phyloP scores from a whole-genome alignment of 495 filamentous ascomycete genomes.

The Clavariopsis aquatica region DNA sequence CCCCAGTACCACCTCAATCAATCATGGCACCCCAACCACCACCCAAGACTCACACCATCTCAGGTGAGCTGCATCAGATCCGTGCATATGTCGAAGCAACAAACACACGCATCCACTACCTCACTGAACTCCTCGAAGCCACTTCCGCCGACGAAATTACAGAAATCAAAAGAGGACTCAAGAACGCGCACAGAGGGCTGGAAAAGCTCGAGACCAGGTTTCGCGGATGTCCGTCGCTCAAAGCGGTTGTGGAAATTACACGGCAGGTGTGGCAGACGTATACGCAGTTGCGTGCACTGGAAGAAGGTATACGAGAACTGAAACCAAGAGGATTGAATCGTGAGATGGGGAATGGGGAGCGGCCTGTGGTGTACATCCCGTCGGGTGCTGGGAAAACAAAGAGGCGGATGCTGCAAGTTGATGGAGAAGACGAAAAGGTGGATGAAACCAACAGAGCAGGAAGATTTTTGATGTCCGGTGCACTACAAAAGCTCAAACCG shows the following conservation, averaged over 20 bases:
- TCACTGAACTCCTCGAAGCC: not conserved
- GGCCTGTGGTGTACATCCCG: not conserved
- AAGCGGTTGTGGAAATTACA: not conserved
- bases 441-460: not conserved
- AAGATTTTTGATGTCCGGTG: not conserved
- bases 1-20: not conserved
- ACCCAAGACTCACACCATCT: conserved; percentile 10
- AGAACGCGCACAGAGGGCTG: not conserved
- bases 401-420: not conserved
- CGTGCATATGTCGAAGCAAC: conserved; percentile 7
- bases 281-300: not conserved
- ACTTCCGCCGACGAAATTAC: not conserved
- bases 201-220: not conserved
- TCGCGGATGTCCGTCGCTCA: not conserved
- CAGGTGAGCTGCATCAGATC: conserved; percentile 20
- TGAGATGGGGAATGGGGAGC: not conserved
- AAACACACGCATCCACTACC: conserved; percentile 8
- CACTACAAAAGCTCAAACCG: not conserved
- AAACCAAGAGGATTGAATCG: not conserved
- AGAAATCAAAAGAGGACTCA: not conserved
- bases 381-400: not conserved
- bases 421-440: not conserved
- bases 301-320: not conserved
- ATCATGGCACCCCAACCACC: not conserved
- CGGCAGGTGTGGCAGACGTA: conserved; percentile 3